Conservation (phyloP, 495 filamentous ascomycete species). For the Chaetomium tenue region DNA sequence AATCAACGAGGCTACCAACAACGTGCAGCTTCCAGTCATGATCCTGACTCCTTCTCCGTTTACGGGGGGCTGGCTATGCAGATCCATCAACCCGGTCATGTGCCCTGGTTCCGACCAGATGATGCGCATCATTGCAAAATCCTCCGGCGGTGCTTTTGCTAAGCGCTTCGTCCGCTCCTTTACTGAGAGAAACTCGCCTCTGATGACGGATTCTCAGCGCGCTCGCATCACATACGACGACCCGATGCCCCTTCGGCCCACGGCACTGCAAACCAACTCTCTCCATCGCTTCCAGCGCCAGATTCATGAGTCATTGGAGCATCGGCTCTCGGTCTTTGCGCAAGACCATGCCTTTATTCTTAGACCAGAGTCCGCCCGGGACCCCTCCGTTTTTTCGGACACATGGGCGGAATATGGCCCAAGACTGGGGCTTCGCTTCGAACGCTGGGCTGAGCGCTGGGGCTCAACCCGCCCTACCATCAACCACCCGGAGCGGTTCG, state of each 20-base stretch:
- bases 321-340: slow-evolving; percentile 18
- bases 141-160: slow-evolving; percentile 31
- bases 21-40: slow-evolving; percentile 19
- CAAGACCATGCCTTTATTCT: slow-evolving; percentile 20
- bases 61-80: slow-evolving; percentile 34
- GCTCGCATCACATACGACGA: slow-evolving; percentile 27
- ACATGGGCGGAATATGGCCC: slow-evolving; percentile 19
- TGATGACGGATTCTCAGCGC: slow-evolving; percentile 28
- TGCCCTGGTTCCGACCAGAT: background rate
- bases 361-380: background rate
- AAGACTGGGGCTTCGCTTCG: slow-evolving; percentile 22
- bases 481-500: slow-evolving; percentile 18
- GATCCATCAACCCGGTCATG: slow-evolving; percentile 16
- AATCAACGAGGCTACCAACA: slow-evolving; percentile 27
- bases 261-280: slow-evolving; percentile 17
- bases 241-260: slow-evolving; percentile 27
- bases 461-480: background rate
- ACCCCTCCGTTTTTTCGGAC: slow-evolving; percentile 5
- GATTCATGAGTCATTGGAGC: slow-evolving; percentile 29
- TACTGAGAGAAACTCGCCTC: slow-evolving; percentile 26
- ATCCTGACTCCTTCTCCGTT: slow-evolving; percentile 30
- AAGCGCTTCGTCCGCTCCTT: slow-evolving; percentile 25
- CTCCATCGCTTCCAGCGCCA: slow-evolving; percentile 27
- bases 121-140: slow-evolving; percentile 22
- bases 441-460: slow-evolving; percentile 32